Evolutionary conservation across 208 protist genomes (phyloP), one percentile per base, ranked within the genome.

Genomic region (Trypanosoma rangeli): DNA sequence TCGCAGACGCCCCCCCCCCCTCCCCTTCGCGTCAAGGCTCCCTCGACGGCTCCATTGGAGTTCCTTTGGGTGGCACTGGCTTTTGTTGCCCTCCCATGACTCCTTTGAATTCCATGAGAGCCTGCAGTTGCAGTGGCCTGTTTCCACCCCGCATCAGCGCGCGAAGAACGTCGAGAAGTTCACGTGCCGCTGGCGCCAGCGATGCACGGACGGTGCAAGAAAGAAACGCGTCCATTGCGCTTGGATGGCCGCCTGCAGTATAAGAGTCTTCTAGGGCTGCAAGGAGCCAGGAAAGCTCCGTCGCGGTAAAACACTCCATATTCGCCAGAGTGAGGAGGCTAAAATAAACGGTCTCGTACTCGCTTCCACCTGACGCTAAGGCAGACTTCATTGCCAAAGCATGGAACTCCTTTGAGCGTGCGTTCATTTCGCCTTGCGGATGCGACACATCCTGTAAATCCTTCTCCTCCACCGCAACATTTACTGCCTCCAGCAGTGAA

Each of bases 261-360:
- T 48, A 65, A 10, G 48, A 18, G 8, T 44, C 49, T 24, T 64
- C 57, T 15, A 72, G 24, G 3, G 59, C 46, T 0, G 12, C 24
- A 58, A 72, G 50, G n/a, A 72, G 48, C 39, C 49, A 26, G n/a
- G 44, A 57, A 35, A 72, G 29, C 12, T 59, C 58, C 9, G 49
- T 59, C 9, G 46, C 5, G 10, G 28, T 44, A 22, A 65, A 72
- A 42, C 67, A 72, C 12, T 59, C 48, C 67, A 72, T 65, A 26
- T 72, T 64, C 0, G 33, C 42, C 28, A 72, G 67, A 13, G 67
- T 49, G 5, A 72, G 46, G 12, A 72, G 67, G 35, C 48, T 55
- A 20, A 72, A 72, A 49, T 64, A 72, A 33, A 72, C 33, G 0
- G 67, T 65, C 5, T 65, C 56, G n/a, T 72, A 56, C 35, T 59